Base-by-base conservation (phyloP, 73 alveolate species). In the Paramecium caudatum region DNA sequence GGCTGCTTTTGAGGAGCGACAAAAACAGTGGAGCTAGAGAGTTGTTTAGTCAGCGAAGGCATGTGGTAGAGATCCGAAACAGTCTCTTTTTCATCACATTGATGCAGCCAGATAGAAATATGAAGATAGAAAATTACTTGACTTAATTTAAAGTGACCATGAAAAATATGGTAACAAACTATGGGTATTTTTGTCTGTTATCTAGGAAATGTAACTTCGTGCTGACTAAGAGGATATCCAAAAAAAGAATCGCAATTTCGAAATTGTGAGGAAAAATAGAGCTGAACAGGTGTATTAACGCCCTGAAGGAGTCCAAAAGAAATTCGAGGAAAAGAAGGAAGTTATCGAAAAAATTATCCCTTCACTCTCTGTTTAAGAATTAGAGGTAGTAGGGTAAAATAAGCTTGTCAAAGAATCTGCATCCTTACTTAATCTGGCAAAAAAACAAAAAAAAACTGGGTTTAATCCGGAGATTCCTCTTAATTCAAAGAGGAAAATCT, bases 131-230 rank as follows among this genome's bases (percentile, higher is more conserved):
- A 41, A 74, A 21, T 43, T 74, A 74, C 32, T 74, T 10, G 88
- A 74, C 68, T 9, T 43, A 19, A 74, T 74, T 12, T 74, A 74
- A 74, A 36, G 47, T 13, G 88, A 74, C 33, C 19, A 63, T 0
- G 88, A 74, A 25, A 74, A 74, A 41, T 74, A 74, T 16, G 88
- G 88, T 6, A 74, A 74, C 43, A 45, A 74, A 36, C 43, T 74
- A 43, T 74, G 88, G 88, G 88, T 74, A 74, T 15, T 36, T 15
- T 9, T 21, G 43, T 27, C 6, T 34, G 43, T 30, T 33, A 36
- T 16, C 17, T 21, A 74, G 88, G 88, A 74, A 74, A 74, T 36
- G 65, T 30, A 74, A 74, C 68, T 74, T 3, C 36, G 88, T 41
- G 39, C 62, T 34, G 62, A 17, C 2, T 27, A 34, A 3, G 39